A percentile compares a stretch with the other conserved stretches of the same genome.
Conservation (phyloP, 371 early-diverging fungal species). For the Umbelopsis sp. region DNA sequence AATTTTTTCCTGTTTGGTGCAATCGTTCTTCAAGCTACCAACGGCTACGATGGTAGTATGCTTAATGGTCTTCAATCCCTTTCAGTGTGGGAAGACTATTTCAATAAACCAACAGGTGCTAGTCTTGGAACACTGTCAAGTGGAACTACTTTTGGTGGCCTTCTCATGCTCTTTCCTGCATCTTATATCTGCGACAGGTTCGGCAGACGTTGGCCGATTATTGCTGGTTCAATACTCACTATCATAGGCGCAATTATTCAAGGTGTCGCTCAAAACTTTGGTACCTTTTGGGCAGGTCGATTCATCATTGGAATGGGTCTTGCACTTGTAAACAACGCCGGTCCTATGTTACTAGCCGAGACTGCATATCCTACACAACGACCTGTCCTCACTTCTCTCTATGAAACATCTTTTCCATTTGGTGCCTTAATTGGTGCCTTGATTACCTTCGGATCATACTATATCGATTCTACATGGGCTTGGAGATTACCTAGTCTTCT, state of each 20-base stretch:
- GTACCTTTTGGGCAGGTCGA: conserved; percentile 46
- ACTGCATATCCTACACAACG: conserved; percentile 57
- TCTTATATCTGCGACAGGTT: conserved; percentile 32
- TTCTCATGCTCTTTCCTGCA: neutral
- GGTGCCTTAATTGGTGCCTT: conserved; percentile 45
- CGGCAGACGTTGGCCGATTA: conserved; percentile 38
- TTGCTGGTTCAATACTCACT: conserved; percentile 33
- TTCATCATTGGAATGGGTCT: conserved; percentile 62
- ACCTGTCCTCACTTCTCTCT: conserved; percentile 40
- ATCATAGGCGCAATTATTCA: conserved; percentile 42
- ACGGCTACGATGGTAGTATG: conserved; percentile 17
- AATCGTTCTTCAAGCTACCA: neutral
- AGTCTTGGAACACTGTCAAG: conserved; percentile 7
- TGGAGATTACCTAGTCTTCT: conserved; percentile 60
- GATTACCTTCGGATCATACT: conserved; percentile 48
- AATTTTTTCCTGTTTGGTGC: neutral
- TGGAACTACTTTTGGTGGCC: neutral
- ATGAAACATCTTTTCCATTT: conserved; percentile 17
- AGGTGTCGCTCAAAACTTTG: conserved; percentile 37
- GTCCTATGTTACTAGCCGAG: conserved; percentile 27
- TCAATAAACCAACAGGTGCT: conserved; percentile 4
- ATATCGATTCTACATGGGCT: conserved; percentile 34
- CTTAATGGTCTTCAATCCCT: conserved; percentile 18
- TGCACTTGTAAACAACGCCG: conserved; percentile 44
- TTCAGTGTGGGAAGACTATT: neutral